These are phyloP conservation scores for Nyssa sinensis DNA, from an alignment of 148 eudicot genomes.

Conservation along the genomic window DNA sequence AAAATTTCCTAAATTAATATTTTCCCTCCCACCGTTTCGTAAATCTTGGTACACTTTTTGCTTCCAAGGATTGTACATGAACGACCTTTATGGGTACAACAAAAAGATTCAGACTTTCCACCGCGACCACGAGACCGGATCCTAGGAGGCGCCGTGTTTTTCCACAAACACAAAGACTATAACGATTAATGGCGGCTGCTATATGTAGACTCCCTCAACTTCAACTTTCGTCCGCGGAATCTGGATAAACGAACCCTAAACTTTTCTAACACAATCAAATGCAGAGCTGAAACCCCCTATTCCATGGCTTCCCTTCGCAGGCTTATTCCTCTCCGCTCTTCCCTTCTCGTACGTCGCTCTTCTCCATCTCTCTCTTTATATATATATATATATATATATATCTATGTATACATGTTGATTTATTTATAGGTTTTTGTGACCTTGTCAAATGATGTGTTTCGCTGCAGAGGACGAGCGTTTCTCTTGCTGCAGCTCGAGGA, in stretches of 20 bases:
- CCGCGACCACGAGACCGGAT: too few relatives aligned
- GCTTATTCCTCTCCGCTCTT: constrained; percentile 26
- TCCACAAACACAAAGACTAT: too few relatives aligned
- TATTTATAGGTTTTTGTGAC: background rate
- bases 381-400: background rate
- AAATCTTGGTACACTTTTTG: too few relatives aligned
- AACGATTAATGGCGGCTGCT: too few relatives aligned
- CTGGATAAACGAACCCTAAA: background rate
- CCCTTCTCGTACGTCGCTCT: constrained; percentile 14
- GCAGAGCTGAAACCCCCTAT: constrained; percentile 8
- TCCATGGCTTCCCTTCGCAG: constrained; percentile 25
- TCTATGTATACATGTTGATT: background rate
- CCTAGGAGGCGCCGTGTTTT: too few relatives aligned
- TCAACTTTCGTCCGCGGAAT: background rate
- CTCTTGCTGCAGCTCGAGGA: constrained; percentile 4
- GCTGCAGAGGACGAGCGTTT: constrained; percentile 21
- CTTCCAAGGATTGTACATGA: too few relatives aligned
- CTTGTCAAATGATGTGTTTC: background rate
- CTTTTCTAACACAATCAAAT: background rate
- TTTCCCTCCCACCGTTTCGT: too few relatives aligned
- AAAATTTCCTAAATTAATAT: too few relatives aligned
- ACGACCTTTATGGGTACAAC: too few relatives aligned
- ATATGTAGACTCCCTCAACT: background rate
- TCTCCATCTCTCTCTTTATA: background rate
- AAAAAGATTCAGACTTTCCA: too few relatives aligned